Base-by-base conservation (phyloP, 768 basidiomycete genomes). In the Mycena polygramma region DNA sequence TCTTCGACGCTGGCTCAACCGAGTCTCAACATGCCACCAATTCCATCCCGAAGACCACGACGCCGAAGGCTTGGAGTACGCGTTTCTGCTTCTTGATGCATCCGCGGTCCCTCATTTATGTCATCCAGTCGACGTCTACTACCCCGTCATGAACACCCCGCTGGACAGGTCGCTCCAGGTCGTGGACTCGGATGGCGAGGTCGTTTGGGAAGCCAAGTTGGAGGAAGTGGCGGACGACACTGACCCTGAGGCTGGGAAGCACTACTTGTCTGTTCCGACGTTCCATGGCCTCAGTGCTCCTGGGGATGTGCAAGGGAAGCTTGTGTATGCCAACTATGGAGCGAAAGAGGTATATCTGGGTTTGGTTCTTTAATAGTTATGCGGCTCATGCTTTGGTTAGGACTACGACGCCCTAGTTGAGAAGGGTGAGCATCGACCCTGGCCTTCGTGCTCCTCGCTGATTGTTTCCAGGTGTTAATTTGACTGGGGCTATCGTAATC, bases 201-300 rank as follows among this genome's bases (percentile, higher is more conserved):
- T 83, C 4, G 74, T 83, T 14, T 90, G 91, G 90, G 80, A 83
- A 20, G 93, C 93, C 5, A 84, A 89, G 59, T 80, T 94, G 9
- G 85, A 88, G 70, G 94, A 95, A 75, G 83, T 89, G 39, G 87
- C 86, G n/a, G 88, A 93, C 66, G 83, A 82, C 10, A 86, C 86
- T 2, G 94, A 95, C 73, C 86, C 88, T 5, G 88, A 89, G 52
- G 91, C 91, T n/a, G 77, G 81, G 26, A 76, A 88, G 70, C 86
- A 89, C 63, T 84, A 84, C n/a, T 83, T 86, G 46, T 83, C 87
- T 37, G 86, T 92, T 8, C 87, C 85, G 1, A 80, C 89, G 30
- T 95, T 91, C 86, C 93, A 94, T 76, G 93, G 92, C 0, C 80
- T 92, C 19, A 91, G 90, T 67, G 83, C 82, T 57, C 87, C 84